Percentiles rank a stretch among this genome's conserved stretches.
These are phyloP conservation scores for Lolium rigidum DNA, from an alignment of 176 grass and related monocot species.

Conservation along the genomic window DNA sequence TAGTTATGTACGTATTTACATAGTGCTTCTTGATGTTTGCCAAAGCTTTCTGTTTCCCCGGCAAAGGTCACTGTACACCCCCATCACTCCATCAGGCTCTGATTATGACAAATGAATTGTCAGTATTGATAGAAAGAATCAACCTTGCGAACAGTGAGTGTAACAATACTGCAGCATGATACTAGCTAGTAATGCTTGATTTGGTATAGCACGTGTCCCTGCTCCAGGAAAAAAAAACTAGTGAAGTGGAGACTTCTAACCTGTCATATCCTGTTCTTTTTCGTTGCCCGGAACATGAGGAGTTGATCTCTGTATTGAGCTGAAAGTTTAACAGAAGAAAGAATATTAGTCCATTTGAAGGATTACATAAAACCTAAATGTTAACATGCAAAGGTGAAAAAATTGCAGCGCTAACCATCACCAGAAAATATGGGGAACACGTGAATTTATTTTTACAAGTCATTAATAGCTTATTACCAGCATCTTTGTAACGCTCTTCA, in stretches of 20 bases:
- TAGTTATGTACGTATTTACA: constrained; percentile 55
- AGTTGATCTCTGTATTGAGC: constrained; percentile 90
- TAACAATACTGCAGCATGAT: background rate
- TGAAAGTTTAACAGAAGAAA: constrained; percentile 45
- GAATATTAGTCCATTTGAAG: constrained; percentile 34
- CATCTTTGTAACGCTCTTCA: constrained; percentile 96
- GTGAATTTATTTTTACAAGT: background rate
- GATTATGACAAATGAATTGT: constrained; percentile 15
- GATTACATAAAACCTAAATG: constrained; percentile 30
- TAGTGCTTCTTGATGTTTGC: constrained; percentile 32
- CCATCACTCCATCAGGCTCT: constrained; percentile 1
- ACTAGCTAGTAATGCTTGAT: background rate
- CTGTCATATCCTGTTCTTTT: constrained; percentile 70
- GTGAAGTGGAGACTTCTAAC: background rate
- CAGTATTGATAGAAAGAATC: background rate
- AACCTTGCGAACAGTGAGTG: background rate
- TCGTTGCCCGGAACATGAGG: constrained; percentile 73
- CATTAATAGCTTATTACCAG: constrained; percentile 65
- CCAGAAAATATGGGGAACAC: background rate
- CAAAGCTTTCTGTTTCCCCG: constrained; percentile 31
- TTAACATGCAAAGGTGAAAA: background rate
- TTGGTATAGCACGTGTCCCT: background rate
- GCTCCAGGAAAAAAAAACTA: background rate
- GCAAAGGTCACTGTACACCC: constrained; percentile 39
- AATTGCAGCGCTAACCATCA: background rate